phyloP scores from a whole-genome alignment of 148 eudicot species.

The Arctostaphylos glauca region DNA sequence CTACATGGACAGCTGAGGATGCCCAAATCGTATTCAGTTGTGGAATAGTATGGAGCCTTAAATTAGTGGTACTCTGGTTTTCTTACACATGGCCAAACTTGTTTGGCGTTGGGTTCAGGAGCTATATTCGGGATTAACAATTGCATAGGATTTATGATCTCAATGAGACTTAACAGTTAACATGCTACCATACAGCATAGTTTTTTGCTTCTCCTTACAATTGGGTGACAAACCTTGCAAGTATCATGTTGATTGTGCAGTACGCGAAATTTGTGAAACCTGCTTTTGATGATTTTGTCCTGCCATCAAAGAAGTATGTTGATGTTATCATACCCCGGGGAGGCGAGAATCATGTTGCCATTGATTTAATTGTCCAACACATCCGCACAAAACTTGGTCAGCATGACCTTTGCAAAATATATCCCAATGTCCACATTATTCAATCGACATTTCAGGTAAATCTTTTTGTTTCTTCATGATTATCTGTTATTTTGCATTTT shows the following conservation, averaged over 20 bases:
- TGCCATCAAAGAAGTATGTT: constrained; percentile 93
- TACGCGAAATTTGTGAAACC: constrained; percentile 98
- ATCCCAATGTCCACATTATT: constrained; percentile 81
- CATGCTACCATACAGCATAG: background rate
- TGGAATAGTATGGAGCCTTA: no score
- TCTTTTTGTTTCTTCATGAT: background rate
- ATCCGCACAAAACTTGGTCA: constrained; percentile 89
- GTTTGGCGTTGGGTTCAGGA: no score
- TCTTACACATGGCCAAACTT: no score
- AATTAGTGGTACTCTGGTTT: no score
- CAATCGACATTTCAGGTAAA: constrained; percentile 92
- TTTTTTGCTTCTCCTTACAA: background rate
- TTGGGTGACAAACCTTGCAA: background rate
- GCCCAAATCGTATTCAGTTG: no score
- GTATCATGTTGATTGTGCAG: constrained; percentile 41
- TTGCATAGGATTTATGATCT: no score
- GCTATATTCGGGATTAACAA: no score
- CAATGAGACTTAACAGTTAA: no score
- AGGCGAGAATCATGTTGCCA: constrained; percentile 94
- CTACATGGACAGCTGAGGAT: no score
- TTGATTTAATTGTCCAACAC: constrained; percentile 93
- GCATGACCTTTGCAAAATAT: constrained; percentile 92
- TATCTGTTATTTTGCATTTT: background rate
- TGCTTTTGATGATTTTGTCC: constrained; percentile 94
- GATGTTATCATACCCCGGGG: constrained; percentile 98